phyloP scores from a whole-genome alignment of 306 rosid genomes.

The Inga oerstediana region DNA sequence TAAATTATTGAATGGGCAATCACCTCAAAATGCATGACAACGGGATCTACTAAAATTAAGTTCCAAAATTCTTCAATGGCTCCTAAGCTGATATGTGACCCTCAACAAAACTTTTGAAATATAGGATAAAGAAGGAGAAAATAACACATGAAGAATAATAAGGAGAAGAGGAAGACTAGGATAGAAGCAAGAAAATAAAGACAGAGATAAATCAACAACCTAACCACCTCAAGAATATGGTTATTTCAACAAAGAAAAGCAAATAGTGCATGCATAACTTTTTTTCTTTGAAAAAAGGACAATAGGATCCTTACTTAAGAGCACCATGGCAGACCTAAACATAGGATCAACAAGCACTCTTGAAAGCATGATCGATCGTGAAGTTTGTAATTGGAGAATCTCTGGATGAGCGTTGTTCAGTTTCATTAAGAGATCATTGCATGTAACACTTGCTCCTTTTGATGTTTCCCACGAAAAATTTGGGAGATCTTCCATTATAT shows the following conservation, averaged over 20 bases:
- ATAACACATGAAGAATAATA: not conserved
- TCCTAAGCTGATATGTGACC: not conserved
- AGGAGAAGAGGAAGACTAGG: not conserved
- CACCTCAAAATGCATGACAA: not conserved
- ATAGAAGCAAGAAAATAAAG: not conserved
- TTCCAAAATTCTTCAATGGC: not conserved
- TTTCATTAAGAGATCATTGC: conserved; percentile 55
- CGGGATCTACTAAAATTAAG: not conserved
- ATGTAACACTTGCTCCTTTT: conserved; percentile 47
- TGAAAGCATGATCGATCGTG: conserved; percentile 12
- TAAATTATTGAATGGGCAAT: not conserved
- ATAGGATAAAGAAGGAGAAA: not conserved
- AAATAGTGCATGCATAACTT: conserved; percentile 2
- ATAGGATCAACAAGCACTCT: conserved; percentile 26
- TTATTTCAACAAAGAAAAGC: conserved; percentile 25
- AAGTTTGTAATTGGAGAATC: conserved; percentile 51
- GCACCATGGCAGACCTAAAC: not conserved
- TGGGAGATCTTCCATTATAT: conserved; percentile 61
- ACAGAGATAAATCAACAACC: not conserved
- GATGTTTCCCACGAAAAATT: conserved; percentile 50
- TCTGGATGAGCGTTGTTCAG: conserved; percentile 56
- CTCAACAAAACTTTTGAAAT: not conserved
- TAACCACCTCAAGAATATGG: conserved; percentile 17
- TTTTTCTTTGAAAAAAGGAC: conserved; percentile 17
- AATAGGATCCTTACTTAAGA: conserved; percentile 38